Evolutionary conservation across 176 grass and related monocot species (phyloP).

Genomic region (Calamus simplicifolius): DNA sequence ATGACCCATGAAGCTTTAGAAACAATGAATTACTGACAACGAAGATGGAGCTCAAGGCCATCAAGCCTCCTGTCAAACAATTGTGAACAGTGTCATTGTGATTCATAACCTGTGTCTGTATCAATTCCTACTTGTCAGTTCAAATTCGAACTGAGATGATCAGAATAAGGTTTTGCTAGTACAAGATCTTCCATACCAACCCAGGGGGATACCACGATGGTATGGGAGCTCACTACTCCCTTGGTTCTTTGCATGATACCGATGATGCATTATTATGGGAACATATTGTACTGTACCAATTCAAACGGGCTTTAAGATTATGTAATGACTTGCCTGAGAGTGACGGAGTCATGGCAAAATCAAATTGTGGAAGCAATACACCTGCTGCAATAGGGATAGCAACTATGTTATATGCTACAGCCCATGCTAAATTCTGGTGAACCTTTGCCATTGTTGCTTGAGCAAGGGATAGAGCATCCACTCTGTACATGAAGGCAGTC

Average conservation of each 20-base stretch:
- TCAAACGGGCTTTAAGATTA: too few species aligned
- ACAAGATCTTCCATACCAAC: too few species aligned
- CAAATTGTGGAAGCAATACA: slow-evolving; percentile 65
- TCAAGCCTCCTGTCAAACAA: slow-evolving; percentile 57
- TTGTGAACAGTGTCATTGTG: background rate
- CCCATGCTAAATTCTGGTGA: slow-evolving; percentile 91
- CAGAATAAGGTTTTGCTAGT: too few species aligned
- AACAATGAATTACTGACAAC: slow-evolving; percentile 95
- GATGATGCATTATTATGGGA: too few species aligned
- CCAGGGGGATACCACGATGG: too few species aligned
- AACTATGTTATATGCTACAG: slow-evolving; percentile 81
- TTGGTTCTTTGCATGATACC: too few species aligned
- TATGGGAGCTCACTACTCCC: too few species aligned
- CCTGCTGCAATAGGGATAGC: slow-evolving; percentile 70
- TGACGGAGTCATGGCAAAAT: slow-evolving; percentile 96
- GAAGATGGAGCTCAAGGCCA: slow-evolving; percentile 90
- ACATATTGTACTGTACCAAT: too few species aligned
- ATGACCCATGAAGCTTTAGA: slow-evolving; percentile 69
- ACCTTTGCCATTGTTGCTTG: slow-evolving; percentile 92
- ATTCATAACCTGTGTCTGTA: background rate
- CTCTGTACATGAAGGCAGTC: slow-evolving; percentile 23
- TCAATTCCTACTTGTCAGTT: too few species aligned
- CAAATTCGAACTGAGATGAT: too few species aligned
- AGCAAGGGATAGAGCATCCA: slow-evolving; percentile 70
- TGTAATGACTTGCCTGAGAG: slow-evolving; percentile 46